These are phyloP conservation scores for Mycena epipterygia DNA, from an alignment of 768 basidiomycete species.

Conservation along the genomic window DNA sequence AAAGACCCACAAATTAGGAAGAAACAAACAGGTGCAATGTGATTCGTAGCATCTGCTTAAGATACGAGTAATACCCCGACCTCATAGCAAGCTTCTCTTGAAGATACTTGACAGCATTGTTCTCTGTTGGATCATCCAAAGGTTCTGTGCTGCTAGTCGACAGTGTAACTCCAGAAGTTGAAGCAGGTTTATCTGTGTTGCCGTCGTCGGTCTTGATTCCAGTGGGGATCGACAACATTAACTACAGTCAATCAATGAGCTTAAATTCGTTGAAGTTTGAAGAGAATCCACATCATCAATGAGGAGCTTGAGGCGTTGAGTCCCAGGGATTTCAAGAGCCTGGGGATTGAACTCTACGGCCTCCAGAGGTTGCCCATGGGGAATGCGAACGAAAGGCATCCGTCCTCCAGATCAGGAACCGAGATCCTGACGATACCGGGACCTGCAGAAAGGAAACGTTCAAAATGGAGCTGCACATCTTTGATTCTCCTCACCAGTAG, in stretches of 20 bases:
- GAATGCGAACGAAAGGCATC: background rate
- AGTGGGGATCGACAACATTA: background rate
- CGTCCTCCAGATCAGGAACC: background rate
- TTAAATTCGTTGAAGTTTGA: background rate
- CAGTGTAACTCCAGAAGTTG: background rate
- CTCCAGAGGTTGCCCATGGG: background rate
- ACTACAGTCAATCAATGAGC: background rate
- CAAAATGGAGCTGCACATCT: background rate
- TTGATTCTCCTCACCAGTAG: background rate
- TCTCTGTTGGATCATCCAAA: background rate
- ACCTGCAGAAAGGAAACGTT: background rate
- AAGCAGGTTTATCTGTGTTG: no score
- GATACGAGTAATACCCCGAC: background rate
- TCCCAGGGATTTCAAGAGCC: background rate
- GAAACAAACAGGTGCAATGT: conserved; percentile 8
- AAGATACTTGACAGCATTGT: background rate
- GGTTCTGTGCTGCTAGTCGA: background rate
- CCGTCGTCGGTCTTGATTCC: no score
- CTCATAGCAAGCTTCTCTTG: background rate
- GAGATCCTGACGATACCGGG: background rate
- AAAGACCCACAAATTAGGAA: no score
- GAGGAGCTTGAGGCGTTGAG: background rate
- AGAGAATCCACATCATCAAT: background rate
- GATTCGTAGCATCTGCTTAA: background rate
- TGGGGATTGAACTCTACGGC: background rate